These are phyloP conservation scores for Podospora tetraspora DNA, from an alignment of 495 filamentous ascomycete genomes.

Conservation along the genomic window DNA sequence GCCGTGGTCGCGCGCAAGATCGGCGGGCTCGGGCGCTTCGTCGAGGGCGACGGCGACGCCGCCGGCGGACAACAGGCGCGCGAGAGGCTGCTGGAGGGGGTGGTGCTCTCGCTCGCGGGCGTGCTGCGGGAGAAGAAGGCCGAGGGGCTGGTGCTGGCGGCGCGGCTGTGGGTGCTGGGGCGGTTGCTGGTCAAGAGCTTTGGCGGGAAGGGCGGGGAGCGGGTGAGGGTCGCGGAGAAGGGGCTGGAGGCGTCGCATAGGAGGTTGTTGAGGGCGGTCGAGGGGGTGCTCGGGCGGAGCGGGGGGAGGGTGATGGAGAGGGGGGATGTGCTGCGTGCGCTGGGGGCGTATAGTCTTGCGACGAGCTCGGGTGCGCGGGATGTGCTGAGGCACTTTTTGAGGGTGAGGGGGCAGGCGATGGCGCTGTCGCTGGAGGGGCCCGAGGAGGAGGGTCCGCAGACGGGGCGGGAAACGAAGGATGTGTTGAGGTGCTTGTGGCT, in stretches of 20 bases:
- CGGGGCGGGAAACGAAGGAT: conserved; percentile 32
- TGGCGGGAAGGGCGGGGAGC: conserved; percentile 33
- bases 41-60: conserved; percentile 29
- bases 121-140: conserved; percentile 28
- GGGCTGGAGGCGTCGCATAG: conserved; percentile 55
- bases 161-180: conserved; percentile 75
- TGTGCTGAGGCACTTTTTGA: conserved; percentile 74
- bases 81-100: conserved; percentile 39
- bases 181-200: conserved; percentile 46
- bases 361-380: conserved; percentile 79
- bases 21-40: conserved; percentile 56
- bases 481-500: conserved; percentile 60
- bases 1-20: conserved; percentile 63
- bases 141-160: conserved; percentile 59
- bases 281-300: conserved; percentile 55
- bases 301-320: conserved; percentile 32
- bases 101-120: conserved; percentile 32
- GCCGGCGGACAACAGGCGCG: conserved; percentile 28
- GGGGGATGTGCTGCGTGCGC: conserved; percentile 57
- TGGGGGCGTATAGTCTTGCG: conserved; percentile 77
- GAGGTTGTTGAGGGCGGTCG: conserved; percentile 59
- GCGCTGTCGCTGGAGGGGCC: conserved; percentile 48
- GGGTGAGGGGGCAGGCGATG: conserved; percentile 64
- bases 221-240: conserved; percentile 57
- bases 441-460: conserved; percentile 27